Evolutionary conservation across 257 asterid species (phyloP).

Genomic region (Capsicum baccatum): DNA sequence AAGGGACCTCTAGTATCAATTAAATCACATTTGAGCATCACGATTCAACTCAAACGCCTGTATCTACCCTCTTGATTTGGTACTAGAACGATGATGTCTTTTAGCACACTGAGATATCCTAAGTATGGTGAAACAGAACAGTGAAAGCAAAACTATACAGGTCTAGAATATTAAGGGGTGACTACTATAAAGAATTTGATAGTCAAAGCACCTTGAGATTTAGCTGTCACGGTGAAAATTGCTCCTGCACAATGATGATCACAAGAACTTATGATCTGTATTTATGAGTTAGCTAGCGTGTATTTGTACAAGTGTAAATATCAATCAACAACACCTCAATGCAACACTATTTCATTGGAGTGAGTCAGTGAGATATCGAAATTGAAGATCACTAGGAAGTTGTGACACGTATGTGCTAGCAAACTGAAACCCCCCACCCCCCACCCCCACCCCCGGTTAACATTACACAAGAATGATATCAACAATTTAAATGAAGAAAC

Average conservation of each 20-base stretch:
- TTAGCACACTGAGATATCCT: background rate
- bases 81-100: background rate
- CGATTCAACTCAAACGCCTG: slow-evolving; percentile 16
- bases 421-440: no score
- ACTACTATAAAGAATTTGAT: background rate
- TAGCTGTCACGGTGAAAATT: slow-evolving; percentile 10
- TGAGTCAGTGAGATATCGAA: background rate
- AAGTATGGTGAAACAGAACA: background rate
- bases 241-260: background rate
- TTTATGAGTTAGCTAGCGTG: background rate
- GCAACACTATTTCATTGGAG: background rate
- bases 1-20: background rate
- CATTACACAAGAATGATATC: no score
- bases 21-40: background rate
- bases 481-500: no score
- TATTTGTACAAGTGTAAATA: background rate
- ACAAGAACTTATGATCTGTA: background rate
- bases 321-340: background rate
- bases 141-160: background rate
- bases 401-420: background rate
- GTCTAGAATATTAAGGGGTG: background rate
- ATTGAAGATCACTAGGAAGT: background rate
- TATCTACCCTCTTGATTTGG: slow-evolving; percentile 12
- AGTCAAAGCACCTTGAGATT: background rate
- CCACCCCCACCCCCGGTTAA: no score